These are phyloP conservation scores for Scenedesmus sp. DNA, from an alignment of 163 green algal genomes.

Conservation along the genomic window DNA sequence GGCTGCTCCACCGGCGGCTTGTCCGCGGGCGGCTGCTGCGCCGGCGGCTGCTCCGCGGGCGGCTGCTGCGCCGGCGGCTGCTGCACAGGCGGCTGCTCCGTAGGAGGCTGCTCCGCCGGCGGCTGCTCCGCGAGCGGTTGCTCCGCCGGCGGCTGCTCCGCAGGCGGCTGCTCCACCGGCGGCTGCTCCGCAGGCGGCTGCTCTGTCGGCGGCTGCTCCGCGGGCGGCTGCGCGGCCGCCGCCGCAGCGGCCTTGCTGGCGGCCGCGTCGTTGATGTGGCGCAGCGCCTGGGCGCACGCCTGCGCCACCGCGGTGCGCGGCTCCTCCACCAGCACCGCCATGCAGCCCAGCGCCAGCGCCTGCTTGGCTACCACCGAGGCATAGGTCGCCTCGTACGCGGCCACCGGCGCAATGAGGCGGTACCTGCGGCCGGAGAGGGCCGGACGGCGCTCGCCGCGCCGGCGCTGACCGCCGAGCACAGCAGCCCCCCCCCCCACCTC, in stretches of 20 bases:
- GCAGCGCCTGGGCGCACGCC: background rate
- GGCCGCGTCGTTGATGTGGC: too few relatives aligned
- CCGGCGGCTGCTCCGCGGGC: background rate
- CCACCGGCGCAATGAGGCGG: background rate
- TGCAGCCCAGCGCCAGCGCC: conserved; percentile 13
- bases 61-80: background rate
- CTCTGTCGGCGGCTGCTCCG: too few relatives aligned
- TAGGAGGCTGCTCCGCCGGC: background rate
- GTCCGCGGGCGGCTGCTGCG: background rate
- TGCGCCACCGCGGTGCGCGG: conserved; percentile 7
- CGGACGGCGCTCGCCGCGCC: too few relatives aligned
- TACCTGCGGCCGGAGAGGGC: conserved; percentile 19
- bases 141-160: background rate
- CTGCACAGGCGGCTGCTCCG: background rate
- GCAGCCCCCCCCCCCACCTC: background rate
- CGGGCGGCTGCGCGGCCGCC: too few relatives aligned
- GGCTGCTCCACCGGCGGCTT: background rate
- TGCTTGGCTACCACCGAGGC: background rate
- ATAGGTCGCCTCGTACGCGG: conserved; percentile 1
- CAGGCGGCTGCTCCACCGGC: background rate
- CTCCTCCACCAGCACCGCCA: conserved; percentile 2
- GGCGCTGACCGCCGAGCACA: background rate
- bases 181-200: background rate
- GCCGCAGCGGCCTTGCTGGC: too few relatives aligned
- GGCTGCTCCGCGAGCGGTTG: background rate